These are phyloP conservation scores for Colletotrichum tropicale DNA, from an alignment of 2,329 filamentous ascomycete species.

Conservation along the genomic window DNA sequence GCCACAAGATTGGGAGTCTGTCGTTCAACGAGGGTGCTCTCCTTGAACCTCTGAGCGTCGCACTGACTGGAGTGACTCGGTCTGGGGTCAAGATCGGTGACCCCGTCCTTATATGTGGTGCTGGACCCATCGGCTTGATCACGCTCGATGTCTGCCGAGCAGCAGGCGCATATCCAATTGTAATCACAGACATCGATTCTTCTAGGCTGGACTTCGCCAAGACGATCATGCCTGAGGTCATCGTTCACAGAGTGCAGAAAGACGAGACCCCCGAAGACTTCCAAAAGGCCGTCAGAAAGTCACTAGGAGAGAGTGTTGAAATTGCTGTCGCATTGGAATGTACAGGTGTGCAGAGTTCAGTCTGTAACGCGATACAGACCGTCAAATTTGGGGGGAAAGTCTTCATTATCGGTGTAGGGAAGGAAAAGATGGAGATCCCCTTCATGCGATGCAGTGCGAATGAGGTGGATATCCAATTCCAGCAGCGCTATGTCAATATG, in stretches of 20 bases:
- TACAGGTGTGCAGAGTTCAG: not conserved
- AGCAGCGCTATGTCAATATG: not conserved
- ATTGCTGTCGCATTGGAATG: not conserved
- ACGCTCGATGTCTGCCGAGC: constrained; percentile 84
- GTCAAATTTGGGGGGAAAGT: not conserved
- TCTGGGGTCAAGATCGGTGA: constrained; percentile 84
- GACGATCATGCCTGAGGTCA: constrained; percentile 77
- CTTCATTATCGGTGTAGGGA: not conserved
- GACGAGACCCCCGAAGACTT: not conserved
- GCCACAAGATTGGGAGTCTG: constrained; percentile 94
- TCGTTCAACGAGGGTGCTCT: constrained; percentile 89
- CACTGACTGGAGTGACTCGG: constrained; percentile 85
- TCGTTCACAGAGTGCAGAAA: constrained; percentile 73
- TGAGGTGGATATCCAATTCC: not conserved
- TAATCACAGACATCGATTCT: constrained; percentile 94
- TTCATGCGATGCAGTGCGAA: not conserved
- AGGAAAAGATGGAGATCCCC: not conserved
- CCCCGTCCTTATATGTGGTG: constrained; percentile 86
- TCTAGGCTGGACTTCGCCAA: constrained; percentile 85
- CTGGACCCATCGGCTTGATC: constrained; percentile 91
- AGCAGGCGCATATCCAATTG: constrained; percentile 86
- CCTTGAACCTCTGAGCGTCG: constrained; percentile 88
- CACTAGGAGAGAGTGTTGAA: not conserved
- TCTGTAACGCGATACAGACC: not conserved
- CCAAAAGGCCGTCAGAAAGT: not conserved